Conservation (phyloP, 805 yeast species). For the Suhomyces sp. region DNA sequence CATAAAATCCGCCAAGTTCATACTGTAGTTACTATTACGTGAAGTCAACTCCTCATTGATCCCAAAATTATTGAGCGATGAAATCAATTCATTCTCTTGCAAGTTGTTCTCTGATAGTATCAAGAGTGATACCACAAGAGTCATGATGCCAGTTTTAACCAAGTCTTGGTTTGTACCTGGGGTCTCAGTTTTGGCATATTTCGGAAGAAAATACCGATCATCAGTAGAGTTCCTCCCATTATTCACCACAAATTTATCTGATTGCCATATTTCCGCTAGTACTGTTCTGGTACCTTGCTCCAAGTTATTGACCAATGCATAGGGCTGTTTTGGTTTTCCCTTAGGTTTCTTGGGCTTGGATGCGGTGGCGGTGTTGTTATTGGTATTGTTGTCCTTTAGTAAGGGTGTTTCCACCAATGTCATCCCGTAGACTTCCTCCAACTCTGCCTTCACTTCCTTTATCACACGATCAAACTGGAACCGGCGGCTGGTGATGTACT, state of each 20-base stretch:
- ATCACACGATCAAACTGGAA: conserved; percentile 17
- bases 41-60: conserved; percentile 12
- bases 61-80: conserved; percentile 21
- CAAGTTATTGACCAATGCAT: conserved; percentile 22
- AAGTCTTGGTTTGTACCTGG: conserved; percentile 27
- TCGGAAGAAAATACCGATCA: conserved; percentile 25
- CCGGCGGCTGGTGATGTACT: conserved; percentile 6
- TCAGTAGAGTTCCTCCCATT: conserved; percentile 9
- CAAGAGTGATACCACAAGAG: conserved; percentile 28
- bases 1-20: conserved; percentile 22
- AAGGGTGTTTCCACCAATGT: conserved; percentile 19
- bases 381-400: conserved; percentile 5
- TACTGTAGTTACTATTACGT: conserved; percentile 10
- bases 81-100: conserved; percentile 24
- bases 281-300: conserved; percentile 17
- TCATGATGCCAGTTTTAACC: conserved; percentile 30
- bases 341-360: conserved; percentile 3
- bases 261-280: conserved; percentile 27
- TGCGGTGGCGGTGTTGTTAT: too few species aligned
- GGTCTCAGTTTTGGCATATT: conserved; percentile 13
- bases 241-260: conserved; percentile 3
- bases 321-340: conserved; percentile 13
- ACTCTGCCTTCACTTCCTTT: conserved; percentile 13
- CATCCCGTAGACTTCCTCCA: conserved; percentile 29
- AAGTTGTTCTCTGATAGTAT: conserved; percentile 34